Conservation (phyloP, 2,329 filamentous ascomycete genomes). For the Claviceps africana region DNA sequence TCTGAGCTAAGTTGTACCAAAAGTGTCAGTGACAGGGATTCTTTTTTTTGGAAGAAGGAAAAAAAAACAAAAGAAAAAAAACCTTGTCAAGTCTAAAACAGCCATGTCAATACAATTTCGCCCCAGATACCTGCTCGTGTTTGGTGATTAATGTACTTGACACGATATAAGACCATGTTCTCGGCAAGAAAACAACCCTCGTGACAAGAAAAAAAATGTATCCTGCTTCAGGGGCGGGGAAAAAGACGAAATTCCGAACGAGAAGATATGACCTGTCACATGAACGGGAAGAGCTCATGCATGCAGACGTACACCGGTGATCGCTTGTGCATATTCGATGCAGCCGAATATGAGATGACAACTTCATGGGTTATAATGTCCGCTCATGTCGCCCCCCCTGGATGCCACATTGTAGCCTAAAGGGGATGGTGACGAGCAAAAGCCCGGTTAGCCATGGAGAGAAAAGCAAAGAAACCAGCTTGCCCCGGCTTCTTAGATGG, state of each 20-base stretch:
- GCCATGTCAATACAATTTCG: background rate
- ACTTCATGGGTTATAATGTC: background rate
- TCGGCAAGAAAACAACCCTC: background rate
- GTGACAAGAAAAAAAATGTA: background rate
- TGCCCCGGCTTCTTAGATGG: background rate
- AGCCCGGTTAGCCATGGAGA: background rate
- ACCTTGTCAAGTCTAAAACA: background rate
- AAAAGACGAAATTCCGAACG: background rate
- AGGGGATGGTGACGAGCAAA: slow-evolving; percentile 2
- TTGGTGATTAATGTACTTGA: background rate
- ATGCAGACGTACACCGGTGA: slow-evolving; percentile 13
- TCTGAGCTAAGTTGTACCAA: background rate
- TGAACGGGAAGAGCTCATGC: slow-evolving; percentile 5
- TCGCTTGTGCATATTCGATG: slow-evolving; percentile 10
- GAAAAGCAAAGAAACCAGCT: background rate
- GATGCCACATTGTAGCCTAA: slow-evolving; percentile 4
- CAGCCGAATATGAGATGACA: slow-evolving; percentile 3
- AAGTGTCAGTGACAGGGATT: background rate
- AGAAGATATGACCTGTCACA: slow-evolving; percentile 4
- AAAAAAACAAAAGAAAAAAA: no score
- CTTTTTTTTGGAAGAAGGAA: no score
- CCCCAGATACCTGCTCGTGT: background rate
- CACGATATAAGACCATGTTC: background rate
- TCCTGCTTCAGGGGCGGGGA: background rate
- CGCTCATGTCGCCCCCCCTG: background rate